A percentile compares a stretch with the other conserved stretches of the same genome.
Evolutionary conservation across 2,329 filamentous ascomycete genomes (phyloP).

Genomic region (Huntiella bhutanensis): DNA sequence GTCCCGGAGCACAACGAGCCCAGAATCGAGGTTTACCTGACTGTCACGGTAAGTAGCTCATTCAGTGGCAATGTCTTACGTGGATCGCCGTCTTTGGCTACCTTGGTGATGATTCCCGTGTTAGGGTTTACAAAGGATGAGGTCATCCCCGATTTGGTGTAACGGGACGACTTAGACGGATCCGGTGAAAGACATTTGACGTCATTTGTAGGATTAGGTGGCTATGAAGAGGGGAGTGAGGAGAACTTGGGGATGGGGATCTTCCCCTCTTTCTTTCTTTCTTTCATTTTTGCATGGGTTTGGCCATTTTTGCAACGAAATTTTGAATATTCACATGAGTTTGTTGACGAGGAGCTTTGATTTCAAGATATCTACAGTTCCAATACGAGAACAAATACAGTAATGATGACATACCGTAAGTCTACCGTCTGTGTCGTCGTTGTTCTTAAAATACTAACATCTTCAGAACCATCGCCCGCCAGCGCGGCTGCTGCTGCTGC

Average conservation of each 20-base stretch:
- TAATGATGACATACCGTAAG: not conserved
- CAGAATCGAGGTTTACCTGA: no score
- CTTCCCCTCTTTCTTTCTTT: not conserved
- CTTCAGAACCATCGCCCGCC: no score
- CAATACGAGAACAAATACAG: not conserved
- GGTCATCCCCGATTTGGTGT: no score
- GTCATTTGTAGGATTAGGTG: not conserved
- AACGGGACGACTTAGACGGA: not conserved
- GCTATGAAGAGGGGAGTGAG: no score
- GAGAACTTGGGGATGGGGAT: not conserved
- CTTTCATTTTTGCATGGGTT: not conserved
- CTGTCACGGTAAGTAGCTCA: no score
- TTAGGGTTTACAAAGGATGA: no score
- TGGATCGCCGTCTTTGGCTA: no score
- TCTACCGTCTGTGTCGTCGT: no score
- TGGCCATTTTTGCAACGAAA: not conserved
- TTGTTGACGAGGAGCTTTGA: not conserved
- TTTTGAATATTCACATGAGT: not conserved
- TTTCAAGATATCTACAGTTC: not conserved
- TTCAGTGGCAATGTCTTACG: no score
- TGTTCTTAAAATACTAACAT: no score
- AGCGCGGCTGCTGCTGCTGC: conserved; percentile 25
- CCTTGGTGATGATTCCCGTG: no score
- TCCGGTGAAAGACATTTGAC: not conserved
- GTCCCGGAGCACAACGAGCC: no score